Evolutionary conservation across 2,329 filamentous ascomycete genomes (phyloP), one percentile per base, ranked within the genome.

Genomic region (Fusarium sp.): DNA sequence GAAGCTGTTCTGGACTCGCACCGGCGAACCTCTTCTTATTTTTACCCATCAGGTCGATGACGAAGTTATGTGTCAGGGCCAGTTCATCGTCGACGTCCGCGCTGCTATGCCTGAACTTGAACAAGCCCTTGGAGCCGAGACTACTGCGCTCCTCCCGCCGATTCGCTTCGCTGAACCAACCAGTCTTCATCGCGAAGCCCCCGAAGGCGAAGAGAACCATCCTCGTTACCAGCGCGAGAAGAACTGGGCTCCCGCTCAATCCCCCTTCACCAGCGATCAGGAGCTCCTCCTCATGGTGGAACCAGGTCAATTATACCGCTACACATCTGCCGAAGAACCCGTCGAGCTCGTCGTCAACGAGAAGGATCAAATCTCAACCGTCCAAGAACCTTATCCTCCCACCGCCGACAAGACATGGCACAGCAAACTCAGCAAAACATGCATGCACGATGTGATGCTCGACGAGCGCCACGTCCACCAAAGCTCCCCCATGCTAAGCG

Each of bases 1-100:
- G 71, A 73, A 73, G 71, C 43, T 73, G 11, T 73, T 73, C 55
- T 73, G 71, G 71, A 73, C 71, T 8, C 65, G 68, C 20, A 47
- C 44, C 1, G 71, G 71, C 6, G 71, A 71, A 18, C 71, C 71
- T 2, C 60, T 73, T 42, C 60, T 73, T 45, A 73, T 73, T 4
- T 73, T 73, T 16, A 73, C 71, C 0, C 50, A 73, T 6, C 71
- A 73, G 43, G 71, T 73, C 22, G 8, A 73, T 27, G 58, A 70
- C 5, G 68, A 73, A 30, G 52, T 53, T 8, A 29, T 72, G n/a
- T 73, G 71, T 7, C 60, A 73, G 43, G 71, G 71, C 3, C 68
- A 72, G 20, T 73, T 73, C 40, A 40, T 73, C 12, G 25, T 73
- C 24, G 71, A 73, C 5, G 71, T 58, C 2, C 71, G 71, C n/a